Percentiles rank a stretch among this genome's conserved stretches.
These are phyloP conservation scores for Rusavskia elegans DNA, from an alignment of 495 filamentous ascomycete species.

Conservation along the genomic window DNA sequence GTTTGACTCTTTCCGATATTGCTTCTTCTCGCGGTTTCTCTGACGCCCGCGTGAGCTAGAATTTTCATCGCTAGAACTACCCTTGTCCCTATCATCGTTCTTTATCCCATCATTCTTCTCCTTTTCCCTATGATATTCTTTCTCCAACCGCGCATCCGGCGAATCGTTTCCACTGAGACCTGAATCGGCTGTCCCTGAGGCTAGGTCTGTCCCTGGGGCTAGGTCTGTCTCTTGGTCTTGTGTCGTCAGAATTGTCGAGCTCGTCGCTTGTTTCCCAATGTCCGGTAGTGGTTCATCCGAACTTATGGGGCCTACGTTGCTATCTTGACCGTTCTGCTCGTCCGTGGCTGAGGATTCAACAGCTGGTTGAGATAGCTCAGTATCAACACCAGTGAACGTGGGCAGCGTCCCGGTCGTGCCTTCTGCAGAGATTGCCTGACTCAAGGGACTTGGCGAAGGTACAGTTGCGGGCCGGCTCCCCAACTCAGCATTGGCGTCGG, in stretches of 20 bases:
- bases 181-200: neutral
- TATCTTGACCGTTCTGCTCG: neutral
- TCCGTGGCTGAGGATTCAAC: neutral
- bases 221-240: neutral
- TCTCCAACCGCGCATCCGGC: slow-evolving; percentile 37
- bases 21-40: slow-evolving; percentile 21
- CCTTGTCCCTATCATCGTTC: slow-evolving; percentile 30
- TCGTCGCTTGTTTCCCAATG: neutral
- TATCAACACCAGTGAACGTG: neutral
- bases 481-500: neutral
- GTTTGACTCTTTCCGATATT: slow-evolving; percentile 13
- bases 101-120: slow-evolving; percentile 32
- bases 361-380: neutral
- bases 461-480: no score
- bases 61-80: slow-evolving; percentile 35
- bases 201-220: neutral
- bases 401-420: neutral
- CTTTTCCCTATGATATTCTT: slow-evolving; percentile 49
- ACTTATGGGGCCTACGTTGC: neutral
- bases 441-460: neutral
- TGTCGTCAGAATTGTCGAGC: neutral
- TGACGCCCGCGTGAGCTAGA: slow-evolving; percentile 15
- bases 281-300: neutral
- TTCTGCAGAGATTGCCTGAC: neutral
- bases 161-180: neutral